These are phyloP conservation scores for Oryza glaberrima DNA, from an alignment of 176 grass and related monocot genomes.

Conservation along the genomic window DNA sequence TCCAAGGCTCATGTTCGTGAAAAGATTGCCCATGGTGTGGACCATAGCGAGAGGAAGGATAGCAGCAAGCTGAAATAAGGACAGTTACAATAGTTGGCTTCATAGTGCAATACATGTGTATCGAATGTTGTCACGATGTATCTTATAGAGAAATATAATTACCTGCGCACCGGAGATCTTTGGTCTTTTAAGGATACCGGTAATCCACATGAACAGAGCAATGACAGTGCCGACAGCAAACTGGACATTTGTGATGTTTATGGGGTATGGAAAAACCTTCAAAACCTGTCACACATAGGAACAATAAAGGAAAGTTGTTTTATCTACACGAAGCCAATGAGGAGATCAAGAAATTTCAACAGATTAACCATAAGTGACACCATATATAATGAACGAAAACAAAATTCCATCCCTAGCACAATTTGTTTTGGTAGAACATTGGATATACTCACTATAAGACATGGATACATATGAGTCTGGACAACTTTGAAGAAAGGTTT, in stretches of 20 bases:
- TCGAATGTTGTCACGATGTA: constrained; percentile 9
- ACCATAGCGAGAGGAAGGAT: constrained; percentile 81
- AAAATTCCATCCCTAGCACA: neutral
- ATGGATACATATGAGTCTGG: neutral
- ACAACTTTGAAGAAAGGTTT: neutral
- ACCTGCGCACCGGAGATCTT: constrained; percentile 78
- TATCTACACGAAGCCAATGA: neutral
- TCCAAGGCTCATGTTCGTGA: constrained; percentile 86
- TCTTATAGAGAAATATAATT: constrained; percentile 16
- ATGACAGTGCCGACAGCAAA: constrained; percentile 66
- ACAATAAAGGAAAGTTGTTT: neutral
- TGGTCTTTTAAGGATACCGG: constrained; percentile 72
- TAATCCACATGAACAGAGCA: constrained; percentile 70
- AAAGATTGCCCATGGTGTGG: constrained; percentile 87
- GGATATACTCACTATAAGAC: neutral
- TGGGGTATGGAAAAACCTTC: constrained; percentile 72
- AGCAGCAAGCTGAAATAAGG: constrained; percentile 58
- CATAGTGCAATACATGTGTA: constrained; percentile 17
- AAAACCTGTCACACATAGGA: constrained; percentile 56
- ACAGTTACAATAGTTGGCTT: constrained; percentile 16
- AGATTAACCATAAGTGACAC: neutral
- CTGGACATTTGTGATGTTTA: constrained; percentile 84
- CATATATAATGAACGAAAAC: neutral
- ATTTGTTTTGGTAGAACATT: neutral
- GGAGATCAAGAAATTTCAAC: neutral